Evolutionary conservation across 805 yeast genomes (phyloP).

Genomic region (Starmerella bacillaris): DNA sequence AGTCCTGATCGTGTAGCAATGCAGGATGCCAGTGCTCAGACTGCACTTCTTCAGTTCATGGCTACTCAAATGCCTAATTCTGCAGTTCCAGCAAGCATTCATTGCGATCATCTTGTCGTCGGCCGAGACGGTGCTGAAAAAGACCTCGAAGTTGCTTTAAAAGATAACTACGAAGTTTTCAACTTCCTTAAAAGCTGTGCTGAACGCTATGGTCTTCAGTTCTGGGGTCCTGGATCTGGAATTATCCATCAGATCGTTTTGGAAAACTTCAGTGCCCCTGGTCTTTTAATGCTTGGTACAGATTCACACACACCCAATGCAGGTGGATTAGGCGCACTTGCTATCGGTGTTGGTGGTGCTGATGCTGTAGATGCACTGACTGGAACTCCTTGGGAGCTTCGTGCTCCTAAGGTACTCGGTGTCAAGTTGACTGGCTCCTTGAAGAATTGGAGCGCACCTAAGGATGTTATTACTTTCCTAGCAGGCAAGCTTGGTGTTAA

Average conservation of each 20-base stretch:
- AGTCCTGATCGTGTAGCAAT: slow-evolving; percentile 96
- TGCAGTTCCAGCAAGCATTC: slow-evolving; percentile 87
- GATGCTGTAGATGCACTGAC: slow-evolving; percentile 97
- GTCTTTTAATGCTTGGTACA: slow-evolving; percentile 91
- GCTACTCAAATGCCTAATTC: slow-evolving; percentile 80
- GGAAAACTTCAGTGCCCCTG: slow-evolving; percentile 94
- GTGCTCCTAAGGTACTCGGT: slow-evolving; percentile 90
- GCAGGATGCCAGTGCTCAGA: slow-evolving; percentile 99
- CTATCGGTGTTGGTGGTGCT: slow-evolving; percentile 99
- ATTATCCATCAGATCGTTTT: slow-evolving; percentile 94
- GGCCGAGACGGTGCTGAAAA: slow-evolving; percentile 83
- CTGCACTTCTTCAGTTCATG: slow-evolving; percentile 97
- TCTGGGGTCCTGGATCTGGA: slow-evolving; percentile 99
- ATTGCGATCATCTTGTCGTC: slow-evolving; percentile 95
- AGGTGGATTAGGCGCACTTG: slow-evolving; percentile 95
- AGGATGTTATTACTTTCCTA: slow-evolving; percentile 81
- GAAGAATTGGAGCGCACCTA: slow-evolving; percentile 92
- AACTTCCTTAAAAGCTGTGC: slow-evolving; percentile 87
- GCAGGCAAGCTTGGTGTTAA: slow-evolving; percentile 89
- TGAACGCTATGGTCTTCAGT: slow-evolving; percentile 86
- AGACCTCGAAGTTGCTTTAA: slow-evolving; percentile 66
- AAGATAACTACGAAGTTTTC: slow-evolving; percentile 84
- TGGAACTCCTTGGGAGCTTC: slow-evolving; percentile 96
- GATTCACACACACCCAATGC: slow-evolving; percentile 99
- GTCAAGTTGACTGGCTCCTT: slow-evolving; percentile 79